These are phyloP conservation scores for Quaeritorhiza haematococci DNA, from an alignment of 371 early-diverging fungal genomes.

Conservation along the genomic window DNA sequence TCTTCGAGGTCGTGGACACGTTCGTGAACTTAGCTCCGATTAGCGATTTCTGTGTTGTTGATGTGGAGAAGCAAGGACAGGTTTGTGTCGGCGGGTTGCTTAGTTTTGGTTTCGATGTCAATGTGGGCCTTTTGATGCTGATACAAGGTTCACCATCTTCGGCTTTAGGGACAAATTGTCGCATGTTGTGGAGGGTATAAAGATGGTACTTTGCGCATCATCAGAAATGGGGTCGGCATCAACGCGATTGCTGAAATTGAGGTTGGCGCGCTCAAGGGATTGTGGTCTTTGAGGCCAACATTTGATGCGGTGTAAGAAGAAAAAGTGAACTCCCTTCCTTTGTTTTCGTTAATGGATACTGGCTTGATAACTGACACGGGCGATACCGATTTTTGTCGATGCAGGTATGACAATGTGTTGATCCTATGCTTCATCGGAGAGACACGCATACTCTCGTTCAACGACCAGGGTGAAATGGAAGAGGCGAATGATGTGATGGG, in stretches of 20 bases:
- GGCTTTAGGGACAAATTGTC: constrained; percentile 70
- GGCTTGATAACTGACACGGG: constrained; percentile 24
- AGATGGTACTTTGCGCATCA: constrained; percentile 71
- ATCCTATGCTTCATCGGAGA: constrained; percentile 55
- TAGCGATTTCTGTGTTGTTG: constrained; percentile 76
- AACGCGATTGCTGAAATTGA: constrained; percentile 52
- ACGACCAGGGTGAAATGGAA: constrained; percentile 30
- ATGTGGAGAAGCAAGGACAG: constrained; percentile 72
- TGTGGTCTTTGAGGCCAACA: constrained; percentile 62
- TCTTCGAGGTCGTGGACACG: constrained; percentile 53
- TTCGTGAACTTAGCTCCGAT: constrained; percentile 81
- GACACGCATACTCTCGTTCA: constrained; percentile 43
- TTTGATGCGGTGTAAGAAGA: constrained; percentile 17
- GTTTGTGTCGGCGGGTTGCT: constrained; percentile 39
- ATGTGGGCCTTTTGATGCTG: neutral
- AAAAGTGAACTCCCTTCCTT: neutral
- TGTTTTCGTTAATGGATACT: too few relatives aligned
- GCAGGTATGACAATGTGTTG: constrained; percentile 41
- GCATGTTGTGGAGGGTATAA: constrained; percentile 79
- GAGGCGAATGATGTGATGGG: constrained; percentile 45
- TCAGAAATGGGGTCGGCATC: constrained; percentile 86
- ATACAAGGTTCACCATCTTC: neutral
- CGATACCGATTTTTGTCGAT: constrained; percentile 38
- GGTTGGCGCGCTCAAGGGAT: constrained; percentile 56
- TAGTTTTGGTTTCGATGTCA: neutral